Percentiles rank a stretch among this genome's conserved stretches.
Evolutionary conservation across 2,329 filamentous ascomycete genomes (phyloP).

Genomic region (Ceratocystis huliohia): DNA sequence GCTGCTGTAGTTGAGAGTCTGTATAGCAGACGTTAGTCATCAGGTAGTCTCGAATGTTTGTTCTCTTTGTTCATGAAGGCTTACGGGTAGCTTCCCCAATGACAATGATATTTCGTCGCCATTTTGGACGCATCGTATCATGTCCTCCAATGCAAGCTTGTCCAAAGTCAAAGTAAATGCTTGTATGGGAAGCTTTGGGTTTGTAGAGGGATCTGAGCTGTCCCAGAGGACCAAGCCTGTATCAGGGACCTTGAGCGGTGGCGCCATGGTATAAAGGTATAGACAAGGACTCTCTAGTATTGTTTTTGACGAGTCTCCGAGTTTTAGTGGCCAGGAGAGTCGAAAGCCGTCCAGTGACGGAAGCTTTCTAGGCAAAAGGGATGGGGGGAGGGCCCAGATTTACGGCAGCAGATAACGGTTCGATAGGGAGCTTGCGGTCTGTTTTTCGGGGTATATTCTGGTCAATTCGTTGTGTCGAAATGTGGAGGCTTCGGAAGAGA

Average conservation of each 20-base stretch:
- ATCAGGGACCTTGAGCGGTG: conserved; percentile 43
- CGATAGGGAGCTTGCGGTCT: no score
- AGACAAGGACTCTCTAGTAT: not conserved
- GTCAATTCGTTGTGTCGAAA: not conserved
- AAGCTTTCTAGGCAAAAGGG: no score
- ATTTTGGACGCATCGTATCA: conserved; percentile 48
- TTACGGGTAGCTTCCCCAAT: conserved; percentile 47
- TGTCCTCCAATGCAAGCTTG: conserved; percentile 46
- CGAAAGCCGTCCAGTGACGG: not conserved
- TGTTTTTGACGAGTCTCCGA: not conserved
- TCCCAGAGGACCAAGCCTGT: conserved; percentile 43
- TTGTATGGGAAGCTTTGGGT: conserved; percentile 37
- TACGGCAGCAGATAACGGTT: no score
- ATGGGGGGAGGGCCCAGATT: no score
- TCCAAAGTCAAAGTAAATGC: conserved; percentile 47
- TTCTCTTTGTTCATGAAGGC: conserved; percentile 24
- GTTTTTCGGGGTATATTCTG: not conserved
- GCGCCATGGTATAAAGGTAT: conserved; percentile 50
- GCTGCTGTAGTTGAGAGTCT: conserved; percentile 45
- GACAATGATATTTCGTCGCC: conserved; percentile 45
- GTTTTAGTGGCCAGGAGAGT: not conserved
- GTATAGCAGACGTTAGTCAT: conserved; percentile 16
- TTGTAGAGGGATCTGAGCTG: conserved; percentile 33
- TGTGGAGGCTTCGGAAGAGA: not conserved
- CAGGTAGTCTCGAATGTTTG: not conserved